phyloP scores from a whole-genome alignment of 2,329 filamentous ascomycete genomes.

The Colletotrichum musae region DNA sequence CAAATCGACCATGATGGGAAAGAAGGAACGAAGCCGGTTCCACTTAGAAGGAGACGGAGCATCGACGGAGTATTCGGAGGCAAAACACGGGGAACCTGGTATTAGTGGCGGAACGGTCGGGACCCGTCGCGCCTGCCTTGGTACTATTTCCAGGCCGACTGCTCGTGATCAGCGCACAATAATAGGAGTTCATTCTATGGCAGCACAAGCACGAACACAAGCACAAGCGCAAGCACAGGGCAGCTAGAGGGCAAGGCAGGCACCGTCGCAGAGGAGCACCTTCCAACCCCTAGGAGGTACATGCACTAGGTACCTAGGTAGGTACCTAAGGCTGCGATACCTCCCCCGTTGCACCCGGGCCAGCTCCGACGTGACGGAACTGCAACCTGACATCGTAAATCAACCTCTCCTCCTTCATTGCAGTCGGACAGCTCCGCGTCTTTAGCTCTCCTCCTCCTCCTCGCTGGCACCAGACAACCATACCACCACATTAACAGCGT shows the following conservation, averaged over 20 bases:
- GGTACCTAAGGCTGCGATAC: background rate
- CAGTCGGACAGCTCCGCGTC: background rate
- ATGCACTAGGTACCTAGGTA: background rate
- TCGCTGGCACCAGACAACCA: background rate
- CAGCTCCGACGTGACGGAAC: conserved; percentile 25
- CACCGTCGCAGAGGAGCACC: background rate
- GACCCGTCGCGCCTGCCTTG: background rate
- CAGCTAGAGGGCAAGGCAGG: background rate
- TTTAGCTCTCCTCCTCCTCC: background rate
- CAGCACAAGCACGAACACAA: too few relatives aligned
- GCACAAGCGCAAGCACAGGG: background rate
- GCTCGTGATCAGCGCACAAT: too few relatives aligned
- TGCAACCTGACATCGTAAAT: conserved; percentile 23
- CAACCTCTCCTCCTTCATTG: background rate
- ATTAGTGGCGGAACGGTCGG: conserved; percentile 13
- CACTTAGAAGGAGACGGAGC: conserved; percentile 25
- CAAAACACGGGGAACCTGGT: conserved; percentile 7
- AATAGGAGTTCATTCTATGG: too few relatives aligned
- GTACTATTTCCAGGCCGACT: too few relatives aligned
- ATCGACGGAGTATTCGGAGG: conserved; percentile 19
- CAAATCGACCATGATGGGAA: background rate
- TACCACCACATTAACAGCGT: conserved; percentile 3
- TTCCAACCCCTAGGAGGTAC: background rate
- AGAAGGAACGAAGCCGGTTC: conserved; percentile 10
- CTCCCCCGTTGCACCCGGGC: conserved; percentile 14